Evolutionary conservation across 345 rosid species (phyloP), one percentile per base, ranked within the genome.

Genomic region (Gossypium thurberi): DNA sequence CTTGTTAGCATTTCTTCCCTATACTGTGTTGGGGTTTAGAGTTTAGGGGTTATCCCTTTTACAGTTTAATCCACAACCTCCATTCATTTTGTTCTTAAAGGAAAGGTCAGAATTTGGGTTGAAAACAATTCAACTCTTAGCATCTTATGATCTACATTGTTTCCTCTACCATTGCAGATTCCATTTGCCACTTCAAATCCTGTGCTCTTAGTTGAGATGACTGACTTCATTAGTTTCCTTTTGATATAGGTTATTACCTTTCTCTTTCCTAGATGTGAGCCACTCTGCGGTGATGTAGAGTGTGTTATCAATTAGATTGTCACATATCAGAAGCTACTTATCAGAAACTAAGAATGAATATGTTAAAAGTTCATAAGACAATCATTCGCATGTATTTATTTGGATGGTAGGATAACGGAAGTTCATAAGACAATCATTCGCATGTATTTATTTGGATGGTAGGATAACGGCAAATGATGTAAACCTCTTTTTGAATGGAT

Each of bases 171-270:
- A 74, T 82, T 82, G 82, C 84, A 74, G 85, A 84, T 81, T 71
- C 70, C 59, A 75, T 81, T 85, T 84, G 74, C 80, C 76, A 79
- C 75, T 83, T 84, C 86, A 76, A 81, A 77, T 78, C 72, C 57
- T 82, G 76, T 83, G 80, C 82, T 72, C 76, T 85, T 80, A 79
- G 84, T 75, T 82, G 82, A 79, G 82, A 80, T 80, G 68, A 40
- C 48, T 25, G 21, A 61, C 74, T 82, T 77, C 81, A 20, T 78
- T 80, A 56, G 71, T 75, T 76, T 61, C 74, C 75, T 73, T 76
- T 64, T 76, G 75, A 75, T 80, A 79, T 79, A 74, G 81, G 82
- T 85, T 75, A 63, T 76, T 82, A 43, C 76, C 42, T 48, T 71
- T 75, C 72, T 74, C 4, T 67, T 56, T 2, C 65, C 44, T 70